phyloP scores from a whole-genome alignment of 176 grass and related monocot species.

The Triticum dicoccoides region DNA sequence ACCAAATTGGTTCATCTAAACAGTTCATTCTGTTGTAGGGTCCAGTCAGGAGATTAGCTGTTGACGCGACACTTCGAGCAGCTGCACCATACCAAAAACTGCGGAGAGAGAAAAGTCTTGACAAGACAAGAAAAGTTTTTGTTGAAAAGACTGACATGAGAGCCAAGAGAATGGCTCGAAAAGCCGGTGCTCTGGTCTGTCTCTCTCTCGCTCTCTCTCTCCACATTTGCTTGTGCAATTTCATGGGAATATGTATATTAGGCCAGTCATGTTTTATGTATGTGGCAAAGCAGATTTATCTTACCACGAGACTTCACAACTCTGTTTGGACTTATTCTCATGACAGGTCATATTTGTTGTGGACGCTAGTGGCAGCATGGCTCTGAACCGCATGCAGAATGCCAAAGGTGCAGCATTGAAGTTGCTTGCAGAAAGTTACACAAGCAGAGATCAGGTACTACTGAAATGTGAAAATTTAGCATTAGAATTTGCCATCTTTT shows the following conservation, averaged over 20 bases:
- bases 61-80: slow-evolving; percentile 97
- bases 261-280: background rate
- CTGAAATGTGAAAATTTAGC: background rate
- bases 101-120: slow-evolving; percentile 57
- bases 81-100: slow-evolving; percentile 98
- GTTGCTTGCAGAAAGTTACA: slow-evolving; percentile 98
- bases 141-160: slow-evolving; percentile 98
- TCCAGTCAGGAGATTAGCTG: slow-evolving; percentile 89
- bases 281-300: background rate
- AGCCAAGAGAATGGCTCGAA: slow-evolving; percentile 99
- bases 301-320: background rate
- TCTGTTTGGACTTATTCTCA: slow-evolving; percentile 13
- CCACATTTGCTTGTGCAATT: background rate
- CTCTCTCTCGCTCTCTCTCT: background rate
- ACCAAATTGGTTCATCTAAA: slow-evolving; percentile 20
- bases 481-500: background rate
- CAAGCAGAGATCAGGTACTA: slow-evolving; percentile 91
- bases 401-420: slow-evolving; percentile 94
- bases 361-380: slow-evolving; percentile 99
- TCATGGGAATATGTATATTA: background rate
- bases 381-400: slow-evolving; percentile 98
- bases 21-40: slow-evolving; percentile 55
- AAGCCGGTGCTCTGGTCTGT: slow-evolving; percentile 95
- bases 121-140: slow-evolving; percentile 89
- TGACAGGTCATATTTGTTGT: slow-evolving; percentile 95